Conservation (phyloP, 2,329 filamentous ascomycete species). For the Sphaerulina populicola region DNA sequence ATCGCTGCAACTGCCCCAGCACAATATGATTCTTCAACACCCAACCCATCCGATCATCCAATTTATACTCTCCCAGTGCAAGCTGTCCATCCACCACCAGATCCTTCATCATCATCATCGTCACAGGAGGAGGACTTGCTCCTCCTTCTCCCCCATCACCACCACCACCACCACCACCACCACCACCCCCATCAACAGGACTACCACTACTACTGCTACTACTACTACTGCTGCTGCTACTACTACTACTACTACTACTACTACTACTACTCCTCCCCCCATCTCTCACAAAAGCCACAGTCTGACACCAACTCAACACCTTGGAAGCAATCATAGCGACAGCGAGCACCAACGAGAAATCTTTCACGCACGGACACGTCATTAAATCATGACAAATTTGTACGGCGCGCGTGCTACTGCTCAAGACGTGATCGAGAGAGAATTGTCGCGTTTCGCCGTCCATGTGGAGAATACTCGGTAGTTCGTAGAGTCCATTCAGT, state of each 20-base stretch:
- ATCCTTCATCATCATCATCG: conserved; percentile 2
- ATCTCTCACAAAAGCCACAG: conserved; percentile 10
- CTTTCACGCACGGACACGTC: conserved; percentile 15
- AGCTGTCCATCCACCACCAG: conserved; percentile 15
- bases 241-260: too few relatives aligned
- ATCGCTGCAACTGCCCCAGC: conserved; percentile 15
- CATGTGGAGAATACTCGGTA: conserved; percentile 9
- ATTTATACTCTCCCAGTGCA: conserved; percentile 10
- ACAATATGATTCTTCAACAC: conserved; percentile 18
- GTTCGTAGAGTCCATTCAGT: conserved; percentile 15
- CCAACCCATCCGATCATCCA: conserved; percentile 15
- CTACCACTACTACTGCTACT: too few relatives aligned
- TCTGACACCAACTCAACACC: conserved; percentile 17
- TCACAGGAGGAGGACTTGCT: too few relatives aligned
- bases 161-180: too few relatives aligned
- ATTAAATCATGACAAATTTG: conserved; percentile 15
- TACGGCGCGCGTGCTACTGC: conserved; percentile 11
- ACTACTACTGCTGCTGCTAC: too few relatives aligned
- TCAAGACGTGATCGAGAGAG: conserved; percentile 16
- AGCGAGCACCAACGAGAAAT: conserved; percentile 15
- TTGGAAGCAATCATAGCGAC: conserved; percentile 15
- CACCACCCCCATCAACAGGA: too few relatives aligned
- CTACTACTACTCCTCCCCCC: too few relatives aligned
- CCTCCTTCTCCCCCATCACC: too few relatives aligned
- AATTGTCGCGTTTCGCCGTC: conserved; percentile 11